Conservation (phyloP, 2,329 filamentous ascomycete species). For the Colletotrichum agaves region DNA sequence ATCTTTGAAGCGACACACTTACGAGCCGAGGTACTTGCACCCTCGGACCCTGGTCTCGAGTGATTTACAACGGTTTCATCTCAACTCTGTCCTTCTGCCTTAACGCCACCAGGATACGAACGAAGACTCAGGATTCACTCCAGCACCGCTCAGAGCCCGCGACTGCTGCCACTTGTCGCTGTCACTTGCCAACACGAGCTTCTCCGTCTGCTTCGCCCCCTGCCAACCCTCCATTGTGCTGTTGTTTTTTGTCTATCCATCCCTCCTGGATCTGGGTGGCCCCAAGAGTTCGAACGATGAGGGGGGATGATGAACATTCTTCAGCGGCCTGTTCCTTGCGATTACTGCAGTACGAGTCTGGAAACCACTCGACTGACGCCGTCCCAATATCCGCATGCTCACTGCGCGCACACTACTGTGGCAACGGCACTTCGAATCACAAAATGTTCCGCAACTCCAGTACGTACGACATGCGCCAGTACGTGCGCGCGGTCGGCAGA, state of each 20-base stretch:
- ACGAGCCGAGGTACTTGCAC: conserved; percentile 15
- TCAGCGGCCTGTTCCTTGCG: conserved; percentile 37
- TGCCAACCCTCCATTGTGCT: neutral
- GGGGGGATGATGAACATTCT: conserved; percentile 30
- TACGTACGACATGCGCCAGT: conserved; percentile 11
- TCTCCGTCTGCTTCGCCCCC: conserved; percentile 13
- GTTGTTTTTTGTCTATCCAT: conserved; percentile 9
- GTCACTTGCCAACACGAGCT: conserved; percentile 34
- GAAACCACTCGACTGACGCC: conserved; percentile 23
- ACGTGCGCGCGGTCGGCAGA: conserved; percentile 35
- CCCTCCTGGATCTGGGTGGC: conserved; percentile 14
- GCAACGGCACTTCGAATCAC: conserved; percentile 19
- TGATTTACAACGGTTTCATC: conserved; percentile 39
- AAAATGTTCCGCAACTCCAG: conserved; percentile 14
- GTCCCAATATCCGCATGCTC: conserved; percentile 20
- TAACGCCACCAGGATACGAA: conserved; percentile 32
- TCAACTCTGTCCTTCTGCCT: conserved; percentile 33
- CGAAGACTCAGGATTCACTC: conserved; percentile 24
- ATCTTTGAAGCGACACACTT: conserved; percentile 24
- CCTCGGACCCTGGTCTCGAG: conserved; percentile 37
- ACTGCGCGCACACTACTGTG: neutral
- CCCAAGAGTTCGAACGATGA: conserved; percentile 37
- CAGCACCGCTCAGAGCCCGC: conserved; percentile 24
- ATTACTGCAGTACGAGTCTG: conserved; percentile 30
- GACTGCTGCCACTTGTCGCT: conserved; percentile 39